Evolutionary conservation across 768 basidiomycete genomes (phyloP).

Genomic region (Agrocybe praecox): DNA sequence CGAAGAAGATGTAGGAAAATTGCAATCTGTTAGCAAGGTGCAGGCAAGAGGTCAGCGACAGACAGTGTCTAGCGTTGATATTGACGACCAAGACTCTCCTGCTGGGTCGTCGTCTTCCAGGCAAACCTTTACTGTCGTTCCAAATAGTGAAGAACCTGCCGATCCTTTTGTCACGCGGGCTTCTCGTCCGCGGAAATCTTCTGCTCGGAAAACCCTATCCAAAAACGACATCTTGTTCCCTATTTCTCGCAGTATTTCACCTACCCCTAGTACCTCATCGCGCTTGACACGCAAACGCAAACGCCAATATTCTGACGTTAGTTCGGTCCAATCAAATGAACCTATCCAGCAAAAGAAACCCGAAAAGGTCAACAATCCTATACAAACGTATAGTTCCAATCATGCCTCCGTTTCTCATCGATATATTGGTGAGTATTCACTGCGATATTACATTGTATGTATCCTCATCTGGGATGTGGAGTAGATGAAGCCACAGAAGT

Average conservation of each 20-base stretch:
- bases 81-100: background rate
- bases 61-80: background rate
- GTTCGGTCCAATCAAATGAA: background rate
- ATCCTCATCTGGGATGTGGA: background rate
- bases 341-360: background rate
- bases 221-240: background rate
- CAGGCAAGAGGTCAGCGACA: background rate
- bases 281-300: constrained; percentile 9
- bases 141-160: background rate
- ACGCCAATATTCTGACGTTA: constrained; percentile 1
- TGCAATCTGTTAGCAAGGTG: background rate
- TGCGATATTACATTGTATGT: background rate
- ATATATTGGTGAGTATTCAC: background rate
- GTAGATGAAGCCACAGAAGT: background rate
- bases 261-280: background rate
- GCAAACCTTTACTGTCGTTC: background rate
- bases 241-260: background rate
- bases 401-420: background rate
- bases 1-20: background rate
- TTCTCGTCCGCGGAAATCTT: background rate
- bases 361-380: background rate
- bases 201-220: constrained; percentile 4
- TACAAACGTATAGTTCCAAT: background rate
- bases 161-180: background rate
- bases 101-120: background rate